phyloP scores from a whole-genome alignment of 768 basidiomycete species.

The Trametes coccinea region DNA sequence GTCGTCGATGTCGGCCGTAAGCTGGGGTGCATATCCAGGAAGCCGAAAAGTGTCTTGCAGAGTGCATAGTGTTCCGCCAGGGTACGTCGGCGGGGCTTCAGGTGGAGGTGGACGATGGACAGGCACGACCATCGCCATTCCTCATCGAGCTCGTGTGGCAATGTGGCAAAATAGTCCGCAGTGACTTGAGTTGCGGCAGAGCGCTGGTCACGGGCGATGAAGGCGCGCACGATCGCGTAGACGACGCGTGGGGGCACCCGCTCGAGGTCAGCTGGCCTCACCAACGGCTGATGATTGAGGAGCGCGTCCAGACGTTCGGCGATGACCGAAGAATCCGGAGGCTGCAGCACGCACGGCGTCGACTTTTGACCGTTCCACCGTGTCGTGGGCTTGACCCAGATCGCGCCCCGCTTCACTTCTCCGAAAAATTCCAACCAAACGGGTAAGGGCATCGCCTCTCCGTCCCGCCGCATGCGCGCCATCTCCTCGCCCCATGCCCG shows the following conservation, averaged over 20 bases:
- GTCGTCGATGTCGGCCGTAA: slow-evolving; percentile 61
- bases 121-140: slow-evolving; percentile 41
- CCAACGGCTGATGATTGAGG: slow-evolving; percentile 43
- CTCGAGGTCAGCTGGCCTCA: slow-evolving; percentile 36
- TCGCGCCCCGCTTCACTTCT: slow-evolving; percentile 16
- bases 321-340: not conserved
- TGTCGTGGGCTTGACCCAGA: not conserved
- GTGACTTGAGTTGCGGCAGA: slow-evolving; percentile 34
- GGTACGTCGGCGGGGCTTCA: slow-evolving; percentile 34
- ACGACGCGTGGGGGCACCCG: slow-evolving; percentile 45
- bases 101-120: slow-evolving; percentile 56
- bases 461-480: not conserved
- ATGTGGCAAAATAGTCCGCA: slow-evolving; percentile 46
- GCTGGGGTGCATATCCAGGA: slow-evolving; percentile 48
- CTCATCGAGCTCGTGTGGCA: slow-evolving; percentile 45
- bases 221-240: slow-evolving; percentile 44
- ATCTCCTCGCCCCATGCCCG: slow-evolving; percentile 48
- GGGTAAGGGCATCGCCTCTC: slow-evolving; percentile 35
- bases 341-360: not conserved
- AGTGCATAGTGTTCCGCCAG: slow-evolving; percentile 46
- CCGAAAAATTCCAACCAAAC: slow-evolving; percentile 65
- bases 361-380: not conserved
- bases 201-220: slow-evolving; percentile 39
- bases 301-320: slow-evolving; percentile 30
- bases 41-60: slow-evolving; percentile 44